Evolutionary conservation across 75 land plant genomes (phyloP), one percentile per base, ranked within the genome.

Genomic region (Isoetes taiwanensis): DNA sequence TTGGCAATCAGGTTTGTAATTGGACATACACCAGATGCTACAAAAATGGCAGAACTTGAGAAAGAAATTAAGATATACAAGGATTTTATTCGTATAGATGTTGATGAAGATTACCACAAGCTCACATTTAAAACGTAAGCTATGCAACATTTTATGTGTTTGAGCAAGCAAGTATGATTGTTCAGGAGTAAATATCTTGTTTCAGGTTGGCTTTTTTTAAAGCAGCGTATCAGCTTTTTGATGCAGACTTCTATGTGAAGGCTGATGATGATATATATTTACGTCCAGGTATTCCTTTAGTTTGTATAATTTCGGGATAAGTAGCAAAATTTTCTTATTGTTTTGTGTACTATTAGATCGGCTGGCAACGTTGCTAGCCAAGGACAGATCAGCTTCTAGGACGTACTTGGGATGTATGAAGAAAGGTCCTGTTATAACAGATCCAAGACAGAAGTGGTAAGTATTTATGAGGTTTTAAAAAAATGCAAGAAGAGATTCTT

Each of bases 391-490:
- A 1, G 63, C 64, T 67, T 64, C 80, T 5, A 57, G 64, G 5
- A 80, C 88, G 55, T 83, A 86, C 43, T 63, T 83, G 57, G 93
- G 93, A 27, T 86, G 93, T 58, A 86, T 86, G 93, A 86, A 86
- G 54, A 86, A 86, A 41, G 93, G 93, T 4, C 78, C 93, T 25
- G 93, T 86, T 0, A 68, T 86, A 37, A 77, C 76, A 27, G 79
- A 86, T 65, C 79, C 84, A 6, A 80, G 73, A 41, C 37, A 68
- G 71, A 86, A 86, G 60, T 86, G 93, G 88, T 86, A 52, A 50
- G 27, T 20, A 16, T 29, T 54, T 27, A 20, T 37, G 2, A 38
- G 23, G 31, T 34, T 37, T 3, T 27, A 20, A 61, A 38, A 11
- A 10, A 28, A 2, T 24, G 11, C 2, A 43, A 6, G 50, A 14